Conservation (phyloP, 2,329 filamentous ascomycete species). For the Cadophora sp. region DNA sequence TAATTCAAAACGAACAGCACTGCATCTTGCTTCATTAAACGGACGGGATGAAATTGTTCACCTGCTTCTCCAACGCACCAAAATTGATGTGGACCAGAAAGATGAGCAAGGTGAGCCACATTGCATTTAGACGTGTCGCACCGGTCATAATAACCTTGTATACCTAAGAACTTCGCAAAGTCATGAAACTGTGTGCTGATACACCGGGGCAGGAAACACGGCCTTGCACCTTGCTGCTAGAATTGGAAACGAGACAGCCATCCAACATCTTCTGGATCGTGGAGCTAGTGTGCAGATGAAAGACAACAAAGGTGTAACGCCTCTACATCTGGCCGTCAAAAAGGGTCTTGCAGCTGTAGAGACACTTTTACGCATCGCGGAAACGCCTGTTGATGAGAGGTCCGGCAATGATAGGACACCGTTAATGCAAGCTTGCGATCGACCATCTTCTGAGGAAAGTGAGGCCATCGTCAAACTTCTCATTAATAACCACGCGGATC, state of each 20-base stretch:
- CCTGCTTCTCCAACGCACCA: neutral
- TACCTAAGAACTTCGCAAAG: neutral
- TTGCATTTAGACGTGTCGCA: neutral
- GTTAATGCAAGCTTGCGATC: conserved; percentile 15
- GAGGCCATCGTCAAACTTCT: conserved; percentile 14
- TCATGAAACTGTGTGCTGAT: neutral
- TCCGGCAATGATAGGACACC: neutral
- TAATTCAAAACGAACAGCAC: conserved; percentile 4
- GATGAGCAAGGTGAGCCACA: conserved; percentile 9
- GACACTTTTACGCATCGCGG: conserved; percentile 3
- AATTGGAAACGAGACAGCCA: neutral
- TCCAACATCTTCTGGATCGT: neutral
- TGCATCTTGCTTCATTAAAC: conserved; percentile 9
- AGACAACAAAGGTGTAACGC: neutral
- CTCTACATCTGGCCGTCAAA: conserved; percentile 8
- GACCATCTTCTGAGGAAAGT: conserved; percentile 2
- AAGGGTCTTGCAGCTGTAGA: neutral
- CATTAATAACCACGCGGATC: neutral
- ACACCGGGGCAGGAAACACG: neutral
- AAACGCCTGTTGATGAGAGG: neutral
- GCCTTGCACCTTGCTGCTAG: conserved; percentile 7
- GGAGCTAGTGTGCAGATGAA: neutral
- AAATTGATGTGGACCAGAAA: neutral
- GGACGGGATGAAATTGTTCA: conserved; percentile 1
- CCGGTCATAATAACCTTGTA: neutral